Percentiles rank a stretch among this genome's conserved stretches.
Conservation (phyloP, 768 basidiomycete species). For the Hortiboletus flavorubellus region DNA sequence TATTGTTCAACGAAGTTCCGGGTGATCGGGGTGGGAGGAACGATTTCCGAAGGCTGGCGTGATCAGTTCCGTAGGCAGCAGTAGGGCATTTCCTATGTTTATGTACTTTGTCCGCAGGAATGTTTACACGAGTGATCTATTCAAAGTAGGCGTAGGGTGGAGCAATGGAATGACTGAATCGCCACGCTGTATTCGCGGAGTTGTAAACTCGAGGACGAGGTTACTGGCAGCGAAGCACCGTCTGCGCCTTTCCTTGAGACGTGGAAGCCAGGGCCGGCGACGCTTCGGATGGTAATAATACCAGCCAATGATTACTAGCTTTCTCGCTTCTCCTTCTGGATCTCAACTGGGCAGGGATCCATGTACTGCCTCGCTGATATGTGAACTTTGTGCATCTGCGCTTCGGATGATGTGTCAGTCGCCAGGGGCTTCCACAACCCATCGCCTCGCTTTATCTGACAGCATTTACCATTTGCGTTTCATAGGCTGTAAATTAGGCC, state of each 20-base stretch:
- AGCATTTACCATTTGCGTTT: constrained; percentile 26
- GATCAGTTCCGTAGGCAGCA: background rate
- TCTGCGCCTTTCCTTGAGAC: background rate
- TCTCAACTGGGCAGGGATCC: constrained; percentile 16
- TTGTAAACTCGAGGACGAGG: constrained; percentile 16
- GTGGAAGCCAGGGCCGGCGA: constrained; percentile 8
- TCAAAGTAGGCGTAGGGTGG: constrained; percentile 1
- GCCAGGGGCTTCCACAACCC: constrained; percentile 18
- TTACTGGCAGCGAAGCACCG: too few relatives aligned
- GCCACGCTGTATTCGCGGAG: constrained; percentile 34
- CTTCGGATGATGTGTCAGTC: constrained; percentile 21
- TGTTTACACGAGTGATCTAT: background rate
- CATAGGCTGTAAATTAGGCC: constrained; percentile 31
- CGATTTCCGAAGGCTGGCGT: background rate
- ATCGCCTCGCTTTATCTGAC: constrained; percentile 21
- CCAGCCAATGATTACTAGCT: constrained; percentile 18
- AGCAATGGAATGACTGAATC: background rate
- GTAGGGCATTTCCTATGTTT: constrained; percentile 6
- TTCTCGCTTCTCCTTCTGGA: constrained; percentile 9
- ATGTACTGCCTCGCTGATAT: constrained; percentile 27
- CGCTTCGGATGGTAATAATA: constrained; percentile 26
- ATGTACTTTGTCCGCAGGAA: constrained; percentile 14
- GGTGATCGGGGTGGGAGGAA: constrained; percentile 17
- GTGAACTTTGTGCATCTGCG: constrained; percentile 19
- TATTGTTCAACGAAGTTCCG: background rate